Conservation (phyloP, 305 asterid genomes). For the Solanum aculeatissimum region DNA sequence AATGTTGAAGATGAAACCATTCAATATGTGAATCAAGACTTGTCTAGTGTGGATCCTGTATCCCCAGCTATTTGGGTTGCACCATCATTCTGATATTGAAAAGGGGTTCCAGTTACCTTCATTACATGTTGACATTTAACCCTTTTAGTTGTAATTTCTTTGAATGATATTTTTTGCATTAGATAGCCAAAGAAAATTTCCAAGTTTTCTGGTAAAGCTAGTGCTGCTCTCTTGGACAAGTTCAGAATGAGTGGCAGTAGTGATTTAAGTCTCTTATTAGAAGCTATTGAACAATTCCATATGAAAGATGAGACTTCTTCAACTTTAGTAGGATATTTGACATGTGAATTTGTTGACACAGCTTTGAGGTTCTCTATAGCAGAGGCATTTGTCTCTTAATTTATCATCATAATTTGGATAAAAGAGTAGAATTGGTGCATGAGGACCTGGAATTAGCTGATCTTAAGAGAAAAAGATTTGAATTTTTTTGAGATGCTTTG, state of each 20-base stretch:
- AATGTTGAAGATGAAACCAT: not conserved
- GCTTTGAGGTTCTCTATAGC: conserved; percentile 29
- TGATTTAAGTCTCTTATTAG: conserved; percentile 14
- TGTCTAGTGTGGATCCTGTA: not conserved
- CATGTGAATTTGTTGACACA: conserved; percentile 3
- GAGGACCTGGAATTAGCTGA: conserved; percentile 56
- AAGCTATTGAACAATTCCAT: conserved; percentile 35
- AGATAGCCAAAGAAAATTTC: conserved; percentile 63
- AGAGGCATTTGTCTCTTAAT: conserved; percentile 9
- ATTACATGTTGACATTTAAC: not conserved
- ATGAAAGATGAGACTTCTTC: conserved; percentile 55
- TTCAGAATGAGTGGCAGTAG: conserved; percentile 52
- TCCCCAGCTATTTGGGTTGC: not conserved
- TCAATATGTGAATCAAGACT: not conserved
- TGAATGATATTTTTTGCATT: conserved; percentile 11
- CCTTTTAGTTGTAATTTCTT: not conserved
- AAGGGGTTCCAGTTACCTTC: not conserved
- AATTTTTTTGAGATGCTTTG: conserved; percentile 33
- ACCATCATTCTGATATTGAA: not conserved
- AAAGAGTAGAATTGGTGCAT: conserved; percentile 52
- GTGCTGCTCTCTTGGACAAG: conserved; percentile 34
- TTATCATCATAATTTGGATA: conserved; percentile 17
- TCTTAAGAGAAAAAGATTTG: conserved; percentile 33
- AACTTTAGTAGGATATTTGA: conserved; percentile 27
- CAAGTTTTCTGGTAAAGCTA: conserved; percentile 26